A percentile compares a stretch with the other conserved stretches of the same genome.
Evolutionary conservation across 1,139 yeast genomes (phyloP).

Genomic region (Geotrichum citri-aurantii): DNA sequence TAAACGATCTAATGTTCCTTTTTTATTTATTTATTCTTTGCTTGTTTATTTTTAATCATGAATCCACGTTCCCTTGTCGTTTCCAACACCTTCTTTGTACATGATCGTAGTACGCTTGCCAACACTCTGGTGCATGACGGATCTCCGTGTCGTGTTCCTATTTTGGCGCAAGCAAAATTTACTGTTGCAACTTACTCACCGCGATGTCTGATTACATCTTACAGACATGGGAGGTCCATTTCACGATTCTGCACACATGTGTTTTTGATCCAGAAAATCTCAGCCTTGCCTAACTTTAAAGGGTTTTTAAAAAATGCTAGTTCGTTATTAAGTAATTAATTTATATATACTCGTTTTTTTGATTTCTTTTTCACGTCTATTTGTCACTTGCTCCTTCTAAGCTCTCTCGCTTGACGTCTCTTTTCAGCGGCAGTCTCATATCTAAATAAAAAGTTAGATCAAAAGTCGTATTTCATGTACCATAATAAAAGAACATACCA

Average conservation of each 20-base stretch:
- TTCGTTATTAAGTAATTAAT: not conserved
- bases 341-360: not conserved
- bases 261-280: not conserved
- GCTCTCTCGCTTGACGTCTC: conserved; percentile 43
- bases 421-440: conserved; percentile 46
- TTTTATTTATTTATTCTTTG: conserved; percentile 1
- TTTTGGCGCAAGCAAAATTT: conserved; percentile 92
- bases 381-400: conserved; percentile 21
- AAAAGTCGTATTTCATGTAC: not conserved
- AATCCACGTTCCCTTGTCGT: conserved; percentile 19
- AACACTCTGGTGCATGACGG: conserved; percentile 83
- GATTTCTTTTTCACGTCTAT: not conserved
- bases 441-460: conserved; percentile 24
- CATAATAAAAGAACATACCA: conserved; percentile 51
- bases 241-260: not conserved
- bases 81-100: not conserved
- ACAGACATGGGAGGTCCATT: conserved; percentile 55
- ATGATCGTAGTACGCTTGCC: conserved; percentile 53
- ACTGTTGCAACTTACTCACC: conserved; percentile 70
- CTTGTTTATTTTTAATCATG: conserved; percentile 21
- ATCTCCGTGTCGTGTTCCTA: conserved; percentile 60
- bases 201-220: conserved; percentile 36
- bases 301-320: not conserved
- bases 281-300: too few relatives aligned
- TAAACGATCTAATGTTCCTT: conserved; percentile 10